Evolutionary conservation across 2,329 filamentous ascomycete species (phyloP), one percentile per base, ranked within the genome.

Genomic region (Colletotrichum cuscutae): DNA sequence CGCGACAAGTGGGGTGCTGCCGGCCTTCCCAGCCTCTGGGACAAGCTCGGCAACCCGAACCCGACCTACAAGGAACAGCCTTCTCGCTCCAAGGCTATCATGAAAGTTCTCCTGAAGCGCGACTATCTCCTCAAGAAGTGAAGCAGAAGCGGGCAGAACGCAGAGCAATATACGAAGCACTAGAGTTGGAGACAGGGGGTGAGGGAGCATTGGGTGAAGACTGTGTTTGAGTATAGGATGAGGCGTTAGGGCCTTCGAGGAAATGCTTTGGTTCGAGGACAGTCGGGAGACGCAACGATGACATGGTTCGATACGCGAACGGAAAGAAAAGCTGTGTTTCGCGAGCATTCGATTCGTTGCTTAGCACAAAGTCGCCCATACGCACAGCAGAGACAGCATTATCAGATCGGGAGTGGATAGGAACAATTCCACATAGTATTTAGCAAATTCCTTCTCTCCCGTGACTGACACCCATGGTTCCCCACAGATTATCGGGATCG

Each of bases 11-110:
- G 92, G 77, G 81, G 84, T 7, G 91, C 92, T 0, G 81, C 82
- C 1, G 86, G 88, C 60, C 78, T 94, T 73, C 91, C 90, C 0
- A 90, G 83, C 42, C 90, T 93, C 2, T 92, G 90, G 72, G 90
- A 94, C 75, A 94, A 94, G 81, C 89, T 92, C 28, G 88, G 87
- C 15, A 61, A 62, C 8, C 24, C 22, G 6, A 30, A n/a, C 1
- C 22, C n/a, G 9, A 42, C 54, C 24, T 65, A 66, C 22, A 49
- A 52, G 6, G 66, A 65, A 71, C 30, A 22, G 28, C 3, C 11
- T 35, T 22, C 71, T 7, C 54, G 46, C 22, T 61, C 46, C 35
- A 65, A 61, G 66, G 11, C 54, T 5, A 5, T 64, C 19, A 11
- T 49, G 42, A 6, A n/a, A 3, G 30, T 56, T 22, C 2, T 73